Evolutionary conservation across 1,284 basidiomycete species (phyloP).

Genomic region (Entoloma clypeatum): DNA sequence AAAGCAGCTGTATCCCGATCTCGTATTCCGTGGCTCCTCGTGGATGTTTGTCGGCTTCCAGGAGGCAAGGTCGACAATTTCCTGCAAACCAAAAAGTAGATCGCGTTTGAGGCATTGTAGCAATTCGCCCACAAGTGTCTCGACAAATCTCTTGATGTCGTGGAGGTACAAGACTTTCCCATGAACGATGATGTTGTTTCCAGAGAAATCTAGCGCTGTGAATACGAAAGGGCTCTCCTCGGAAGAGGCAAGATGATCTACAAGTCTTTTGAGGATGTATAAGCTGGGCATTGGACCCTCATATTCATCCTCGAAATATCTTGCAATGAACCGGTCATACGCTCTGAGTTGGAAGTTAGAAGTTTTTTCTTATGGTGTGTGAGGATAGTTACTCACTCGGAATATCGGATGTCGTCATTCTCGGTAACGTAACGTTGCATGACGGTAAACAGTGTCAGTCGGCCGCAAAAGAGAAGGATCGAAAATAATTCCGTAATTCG

Average conservation of each 20-base stretch:
- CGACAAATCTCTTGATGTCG: slow-evolving; percentile 10
- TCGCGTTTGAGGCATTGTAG: background rate
- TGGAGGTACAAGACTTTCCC: slow-evolving; percentile 11
- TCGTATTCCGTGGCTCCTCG: background rate
- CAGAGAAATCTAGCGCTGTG: slow-evolving; percentile 13
- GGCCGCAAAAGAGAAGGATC: slow-evolving; percentile 4
- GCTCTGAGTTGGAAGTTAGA: slow-evolving; percentile 3
- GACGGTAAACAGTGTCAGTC: slow-evolving; percentile 4
- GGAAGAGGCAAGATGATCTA: slow-evolving; percentile 9
- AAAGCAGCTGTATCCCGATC: background rate
- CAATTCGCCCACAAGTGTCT: slow-evolving; percentile 11
- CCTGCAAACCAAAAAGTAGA: background rate
- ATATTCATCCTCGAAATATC: slow-evolving; percentile 6
- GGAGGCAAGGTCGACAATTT: slow-evolving; percentile 7
- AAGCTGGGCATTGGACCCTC: slow-evolving; percentile 14
- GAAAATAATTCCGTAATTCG: slow-evolving; percentile 12
- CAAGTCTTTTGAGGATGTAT: slow-evolving; percentile 11
- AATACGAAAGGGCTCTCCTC: slow-evolving; percentile 11
- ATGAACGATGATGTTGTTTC: slow-evolving; percentile 15
- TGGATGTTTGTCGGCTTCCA: background rate
- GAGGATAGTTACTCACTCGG: background rate
- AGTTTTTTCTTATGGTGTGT: background rate
- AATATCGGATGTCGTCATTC: background rate
- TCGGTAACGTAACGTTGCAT: slow-evolving; percentile 1
- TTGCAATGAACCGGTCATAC: slow-evolving; percentile 4